phyloP scores from a whole-genome alignment of 176 grass and related monocot species.

The Chrysopogon serrulatus region DNA sequence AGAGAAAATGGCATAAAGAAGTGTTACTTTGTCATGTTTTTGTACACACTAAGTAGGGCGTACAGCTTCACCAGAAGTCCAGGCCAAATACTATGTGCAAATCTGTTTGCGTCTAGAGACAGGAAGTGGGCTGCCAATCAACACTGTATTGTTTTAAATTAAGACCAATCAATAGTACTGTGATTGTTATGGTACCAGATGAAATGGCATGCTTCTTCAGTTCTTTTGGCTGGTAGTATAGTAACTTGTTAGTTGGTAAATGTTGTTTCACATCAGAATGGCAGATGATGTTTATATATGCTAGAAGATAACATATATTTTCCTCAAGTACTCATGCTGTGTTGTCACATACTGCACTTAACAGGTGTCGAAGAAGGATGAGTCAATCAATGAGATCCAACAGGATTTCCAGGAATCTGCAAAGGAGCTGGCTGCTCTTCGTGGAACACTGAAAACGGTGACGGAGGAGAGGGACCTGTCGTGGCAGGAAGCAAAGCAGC shows the following conservation, averaged over 20 bases:
- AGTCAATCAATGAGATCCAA: conserved; percentile 57
- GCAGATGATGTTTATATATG: background rate
- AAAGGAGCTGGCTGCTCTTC: conserved; percentile 58
- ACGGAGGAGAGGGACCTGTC: conserved; percentile 64
- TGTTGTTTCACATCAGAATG: background rate
- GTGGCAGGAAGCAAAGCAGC: conserved; percentile 57
- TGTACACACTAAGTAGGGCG: background rate
- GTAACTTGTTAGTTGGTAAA: background rate
- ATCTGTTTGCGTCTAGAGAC: background rate
- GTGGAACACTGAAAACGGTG: conserved; percentile 61
- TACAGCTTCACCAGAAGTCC: background rate
- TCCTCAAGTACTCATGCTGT: background rate
- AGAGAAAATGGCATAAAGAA: background rate
- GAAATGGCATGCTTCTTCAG: background rate
- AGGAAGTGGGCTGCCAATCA: background rate
- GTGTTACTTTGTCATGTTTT: background rate
- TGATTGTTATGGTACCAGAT: background rate
- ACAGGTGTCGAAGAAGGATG: conserved; percentile 63
- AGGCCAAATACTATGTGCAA: background rate
- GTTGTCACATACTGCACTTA: conserved; percentile 7
- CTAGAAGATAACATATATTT: background rate
- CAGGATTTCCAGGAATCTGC: conserved; percentile 64
- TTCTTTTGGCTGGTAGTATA: background rate
- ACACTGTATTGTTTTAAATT: background rate
- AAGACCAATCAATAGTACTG: background rate